Evolutionary conservation across 2,329 filamentous ascomycete species (phyloP), one percentile per base, ranked within the genome.

Genomic region (Fusarium anguioides): DNA sequence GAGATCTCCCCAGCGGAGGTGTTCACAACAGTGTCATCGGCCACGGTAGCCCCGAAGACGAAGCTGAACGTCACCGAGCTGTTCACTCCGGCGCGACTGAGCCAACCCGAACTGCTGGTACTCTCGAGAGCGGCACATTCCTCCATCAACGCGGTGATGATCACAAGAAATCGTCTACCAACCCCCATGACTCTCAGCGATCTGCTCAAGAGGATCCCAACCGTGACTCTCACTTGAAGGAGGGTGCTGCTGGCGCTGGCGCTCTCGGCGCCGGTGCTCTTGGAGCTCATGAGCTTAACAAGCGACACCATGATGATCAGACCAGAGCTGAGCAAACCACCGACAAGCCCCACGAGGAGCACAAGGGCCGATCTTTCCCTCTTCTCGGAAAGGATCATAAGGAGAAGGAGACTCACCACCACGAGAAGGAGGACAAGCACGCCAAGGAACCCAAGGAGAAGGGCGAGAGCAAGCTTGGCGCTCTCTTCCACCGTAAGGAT

Each of bases 401-500:
- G 33, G 57, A 66, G 1, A 42, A 40, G 24, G 29, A 48, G 4
- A 14, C 26, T 2, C 31, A 50, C 6, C 20, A 33, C 17, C 33
- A 48, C 14, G 33, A 59, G 8, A 65, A 65, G n/a, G 47, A 65
- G 2, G 62, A 60, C 4, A 65, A 60, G 39, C 50, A 53, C 9
- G 53, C 33, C 9, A 56, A 68, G 12, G 46, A 68, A 4, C 41
- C 18, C 6, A 60, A 55, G n/a, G 49, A 66, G 33, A 36, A 44
- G 29, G 14, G 14, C 4, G 60, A 49, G 31, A 56, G 45, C 37
- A 69, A 67, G 49, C 18, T 41, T 0, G 55, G 52, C 4, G 63
- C 50, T 1, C 51, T 70, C 1, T 65, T 71, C 47, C 64, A 68
- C 14, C 61, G 57, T 31, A 61, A 70, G 29, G 49, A 60, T 5